Conservation (phyloP, 1,284 basidiomycete species). For the Veloporphyrellus conicus region DNA sequence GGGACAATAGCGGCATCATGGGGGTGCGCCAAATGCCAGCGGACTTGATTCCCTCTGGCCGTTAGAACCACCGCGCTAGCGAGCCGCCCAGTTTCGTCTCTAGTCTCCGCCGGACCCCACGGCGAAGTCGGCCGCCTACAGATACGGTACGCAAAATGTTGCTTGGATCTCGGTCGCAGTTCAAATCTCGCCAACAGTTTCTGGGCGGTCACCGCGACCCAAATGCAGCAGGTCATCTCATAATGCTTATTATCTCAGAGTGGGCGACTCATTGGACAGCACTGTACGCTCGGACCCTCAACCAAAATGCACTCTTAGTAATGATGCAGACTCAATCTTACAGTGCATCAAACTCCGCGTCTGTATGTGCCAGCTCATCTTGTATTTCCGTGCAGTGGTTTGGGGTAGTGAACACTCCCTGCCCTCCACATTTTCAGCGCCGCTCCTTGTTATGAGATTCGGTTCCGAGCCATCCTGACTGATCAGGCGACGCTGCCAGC, state of each 20-base stretch:
- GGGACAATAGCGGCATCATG: slow-evolving; percentile 1
- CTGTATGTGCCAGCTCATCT: too few species aligned
- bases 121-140: neutral
- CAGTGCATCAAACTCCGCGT: too few species aligned
- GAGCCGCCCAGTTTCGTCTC: neutral
- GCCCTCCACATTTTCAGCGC: neutral
- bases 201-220: neutral
- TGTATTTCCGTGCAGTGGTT: too few species aligned
- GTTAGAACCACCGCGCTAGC: neutral
- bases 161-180: neutral
- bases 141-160: neutral
- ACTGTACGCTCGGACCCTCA: too few species aligned
- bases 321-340: too few species aligned
- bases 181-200: neutral
- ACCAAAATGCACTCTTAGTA: too few species aligned
- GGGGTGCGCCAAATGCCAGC: neutral
- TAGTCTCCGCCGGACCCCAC: neutral
- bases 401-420: too few species aligned
- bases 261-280: too few species aligned
- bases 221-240: too few species aligned
- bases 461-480: neutral
- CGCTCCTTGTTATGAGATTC: neutral
- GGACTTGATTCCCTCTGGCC: neutral
- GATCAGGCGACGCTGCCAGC: too few species aligned
- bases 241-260: too few species aligned